Percentiles rank a stretch among this genome's conserved stretches.
phyloP scores from a whole-genome alignment of 352 stramenopile species.

The Phytophthora lateralis region DNA sequence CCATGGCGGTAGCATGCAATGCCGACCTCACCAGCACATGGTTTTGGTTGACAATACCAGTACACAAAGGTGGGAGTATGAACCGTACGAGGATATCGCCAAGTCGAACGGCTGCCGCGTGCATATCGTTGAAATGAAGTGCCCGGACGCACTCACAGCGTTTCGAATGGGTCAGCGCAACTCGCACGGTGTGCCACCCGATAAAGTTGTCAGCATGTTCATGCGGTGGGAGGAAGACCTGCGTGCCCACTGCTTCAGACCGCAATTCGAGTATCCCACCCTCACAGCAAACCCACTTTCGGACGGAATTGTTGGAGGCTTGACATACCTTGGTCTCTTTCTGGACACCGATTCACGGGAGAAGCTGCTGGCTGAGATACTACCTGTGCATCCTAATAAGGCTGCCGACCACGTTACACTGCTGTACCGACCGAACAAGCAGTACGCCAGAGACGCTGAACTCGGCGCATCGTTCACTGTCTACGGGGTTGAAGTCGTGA shows the following conservation, averaged over 20 bases:
- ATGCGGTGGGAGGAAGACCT: constrained; percentile 61
- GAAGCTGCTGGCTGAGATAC: constrained; percentile 41
- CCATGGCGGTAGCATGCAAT: constrained; percentile 1
- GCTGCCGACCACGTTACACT: constrained; percentile 72
- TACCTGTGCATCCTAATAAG: constrained; percentile 40
- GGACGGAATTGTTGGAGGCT: constrained; percentile 35
- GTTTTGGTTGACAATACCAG: constrained; percentile 81
- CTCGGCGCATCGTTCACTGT: constrained; percentile 50
- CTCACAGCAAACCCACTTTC: constrained; percentile 59
- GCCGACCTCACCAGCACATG: constrained; percentile 27
- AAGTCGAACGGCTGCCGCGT: constrained; percentile 29
- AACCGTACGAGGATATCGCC: constrained; percentile 51
- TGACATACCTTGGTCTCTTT: constrained; percentile 67
- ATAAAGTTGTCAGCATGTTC: constrained; percentile 78
- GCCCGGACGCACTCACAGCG: constrained; percentile 47
- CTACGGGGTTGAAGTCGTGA: constrained; percentile 41
- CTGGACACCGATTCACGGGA: constrained; percentile 36
- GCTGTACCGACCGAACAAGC: constrained; percentile 59
- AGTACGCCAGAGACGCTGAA: constrained; percentile 52
- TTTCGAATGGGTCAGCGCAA: constrained; percentile 67
- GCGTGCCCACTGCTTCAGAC: constrained; percentile 41
- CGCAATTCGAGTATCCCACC: constrained; percentile 52
- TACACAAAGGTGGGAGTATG: constrained; percentile 74
- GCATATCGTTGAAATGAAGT: constrained; percentile 64
- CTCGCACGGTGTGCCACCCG: constrained; percentile 61